phyloP scores from a whole-genome alignment of 2,329 filamentous ascomycete species.

The Epichloe brachyelytri region DNA sequence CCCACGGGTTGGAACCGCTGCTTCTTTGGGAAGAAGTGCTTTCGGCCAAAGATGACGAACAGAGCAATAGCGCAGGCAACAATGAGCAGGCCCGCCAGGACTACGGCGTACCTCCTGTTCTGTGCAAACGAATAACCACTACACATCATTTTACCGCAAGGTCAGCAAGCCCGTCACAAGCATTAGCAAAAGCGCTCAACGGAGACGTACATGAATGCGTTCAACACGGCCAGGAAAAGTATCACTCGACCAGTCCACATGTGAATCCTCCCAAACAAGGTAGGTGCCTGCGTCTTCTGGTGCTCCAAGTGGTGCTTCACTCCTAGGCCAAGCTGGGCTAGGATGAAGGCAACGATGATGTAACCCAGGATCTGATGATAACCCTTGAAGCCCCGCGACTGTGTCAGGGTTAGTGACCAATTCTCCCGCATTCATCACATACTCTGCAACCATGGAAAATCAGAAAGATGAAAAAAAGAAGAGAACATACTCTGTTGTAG shows the following conservation, averaged over 20 bases:
- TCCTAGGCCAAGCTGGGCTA: conserved; percentile 41
- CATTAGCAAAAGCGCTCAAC: no score
- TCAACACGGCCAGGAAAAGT: conserved; percentile 39
- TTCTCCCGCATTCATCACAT: not conserved
- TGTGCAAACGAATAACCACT: conserved; percentile 46
- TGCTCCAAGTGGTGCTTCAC: conserved; percentile 42
- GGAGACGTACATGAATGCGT: conserved; percentile 40
- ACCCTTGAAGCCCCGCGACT: conserved; percentile 40
- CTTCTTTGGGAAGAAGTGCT: conserved; percentile 14
- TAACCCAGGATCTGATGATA: conserved; percentile 48
- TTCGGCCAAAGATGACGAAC: conserved; percentile 20
- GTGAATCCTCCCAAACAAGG: conserved; percentile 40
- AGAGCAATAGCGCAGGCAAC: conserved; percentile 26
- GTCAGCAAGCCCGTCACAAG: not conserved
- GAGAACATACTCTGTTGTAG: conserved; percentile 41
- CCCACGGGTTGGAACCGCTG: conserved; percentile 4
- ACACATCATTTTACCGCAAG: conserved; percentile 4
- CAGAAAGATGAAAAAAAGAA: no score
- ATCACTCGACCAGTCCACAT: conserved; percentile 43
- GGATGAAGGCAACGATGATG: conserved; percentile 35
- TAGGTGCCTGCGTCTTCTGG: conserved; percentile 34
- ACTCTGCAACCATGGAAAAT: not conserved
- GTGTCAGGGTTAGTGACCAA: not conserved
- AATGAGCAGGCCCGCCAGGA: conserved; percentile 35
- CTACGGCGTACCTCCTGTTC: conserved; percentile 31